Evolutionary conservation across 2,329 filamentous ascomycete genomes (phyloP), one percentile per base, ranked within the genome.

Genomic region (Trematosphaeria pertusa): DNA sequence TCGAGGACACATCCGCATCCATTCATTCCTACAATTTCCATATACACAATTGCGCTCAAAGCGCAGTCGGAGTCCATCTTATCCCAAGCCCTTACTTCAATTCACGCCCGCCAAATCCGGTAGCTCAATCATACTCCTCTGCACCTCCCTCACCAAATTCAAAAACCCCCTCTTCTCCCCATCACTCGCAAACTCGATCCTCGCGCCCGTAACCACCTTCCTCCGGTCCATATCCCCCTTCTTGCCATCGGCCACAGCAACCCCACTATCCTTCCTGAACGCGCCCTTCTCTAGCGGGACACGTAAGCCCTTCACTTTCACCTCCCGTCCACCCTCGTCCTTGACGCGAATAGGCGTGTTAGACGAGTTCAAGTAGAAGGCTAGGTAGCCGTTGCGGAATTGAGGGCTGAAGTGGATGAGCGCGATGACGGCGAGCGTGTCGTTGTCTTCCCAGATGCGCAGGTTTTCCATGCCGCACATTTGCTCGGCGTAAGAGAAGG

Each of bases 391-490:
- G 5, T 68, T 62, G 15, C 73, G 65, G 35, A 78, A 78, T 11
- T 72, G 71, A 0, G 74, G 72, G 2, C 64, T 69, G 35, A 75
- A 75, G 44, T 78, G 75, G 28, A 78, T 72, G 3, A 77, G 61
- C 0, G 71, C 75, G 22, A 78, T 63, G 14, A 78, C 66, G 15
- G 73, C 76, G 14, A 70, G 71, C 0, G 62, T 69, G 1, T 70
- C 71, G 18, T 73, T 69, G 35, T 78, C 75, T 50, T 76, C 70
- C 75, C 76, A 79, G 0, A 78, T 58, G 3, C 76, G 67, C 2
- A 78, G 63, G 26, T 74, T 75, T 48, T 79, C 76, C 48, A 78
- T 73, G 15, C 72, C 76, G 42, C 75, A 76, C 64, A 79, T 76
- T 54, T 78, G 76, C 52, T 78, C 75, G 42, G 76, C 73, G 44